These are phyloP conservation scores for Apiotrichum gracile DNA, from an alignment of 1,284 basidiomycete species.

Conservation along the genomic window DNA sequence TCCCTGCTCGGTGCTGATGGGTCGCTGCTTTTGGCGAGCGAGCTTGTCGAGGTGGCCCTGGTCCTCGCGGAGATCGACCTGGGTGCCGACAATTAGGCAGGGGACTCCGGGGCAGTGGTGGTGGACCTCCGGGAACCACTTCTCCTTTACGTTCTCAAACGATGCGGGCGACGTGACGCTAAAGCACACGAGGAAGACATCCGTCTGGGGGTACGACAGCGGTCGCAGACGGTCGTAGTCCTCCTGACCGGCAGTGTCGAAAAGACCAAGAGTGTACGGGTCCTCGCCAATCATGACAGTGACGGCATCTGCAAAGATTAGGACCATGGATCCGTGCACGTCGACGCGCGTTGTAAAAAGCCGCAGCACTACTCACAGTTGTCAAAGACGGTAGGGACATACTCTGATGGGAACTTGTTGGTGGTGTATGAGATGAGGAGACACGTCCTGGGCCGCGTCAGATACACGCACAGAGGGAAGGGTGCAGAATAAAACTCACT, in stretches of 20 bases:
- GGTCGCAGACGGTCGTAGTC: constrained; percentile 99
- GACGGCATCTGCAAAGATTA: constrained; percentile 96
- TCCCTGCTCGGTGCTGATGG: constrained; percentile 80
- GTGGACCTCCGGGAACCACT: constrained; percentile 99
- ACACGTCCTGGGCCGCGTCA: constrained; percentile 66
- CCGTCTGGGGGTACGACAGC: constrained; percentile 98
- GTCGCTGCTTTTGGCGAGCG: constrained; percentile 89
- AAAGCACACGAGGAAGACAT: constrained; percentile 99
- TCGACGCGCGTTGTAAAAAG: too few relatives aligned
- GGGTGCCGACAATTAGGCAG: constrained; percentile 97
- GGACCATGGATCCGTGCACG: too few relatives aligned
- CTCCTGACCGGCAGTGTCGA: constrained; percentile 99
- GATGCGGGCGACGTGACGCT: constrained; percentile 97
- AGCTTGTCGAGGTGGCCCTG: constrained; percentile 89
- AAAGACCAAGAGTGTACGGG: constrained; percentile 95
- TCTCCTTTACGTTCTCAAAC: constrained; percentile 99
- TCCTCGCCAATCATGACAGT: constrained; percentile 99
- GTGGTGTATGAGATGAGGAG: constrained; percentile 99
- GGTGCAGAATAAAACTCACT: constrained; percentile 50
- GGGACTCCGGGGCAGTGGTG: constrained; percentile 99
- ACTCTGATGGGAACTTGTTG: constrained; percentile 97
- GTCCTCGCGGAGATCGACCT: constrained; percentile 95
- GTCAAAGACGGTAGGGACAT: constrained; percentile 82
- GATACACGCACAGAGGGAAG: not conserved
- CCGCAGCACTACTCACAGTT: constrained; percentile 53